Percentiles rank a stretch among this genome's conserved stretches.
phyloP scores from a whole-genome alignment of 352 stramenopile species.

The Globisporangium uncinulatum region DNA sequence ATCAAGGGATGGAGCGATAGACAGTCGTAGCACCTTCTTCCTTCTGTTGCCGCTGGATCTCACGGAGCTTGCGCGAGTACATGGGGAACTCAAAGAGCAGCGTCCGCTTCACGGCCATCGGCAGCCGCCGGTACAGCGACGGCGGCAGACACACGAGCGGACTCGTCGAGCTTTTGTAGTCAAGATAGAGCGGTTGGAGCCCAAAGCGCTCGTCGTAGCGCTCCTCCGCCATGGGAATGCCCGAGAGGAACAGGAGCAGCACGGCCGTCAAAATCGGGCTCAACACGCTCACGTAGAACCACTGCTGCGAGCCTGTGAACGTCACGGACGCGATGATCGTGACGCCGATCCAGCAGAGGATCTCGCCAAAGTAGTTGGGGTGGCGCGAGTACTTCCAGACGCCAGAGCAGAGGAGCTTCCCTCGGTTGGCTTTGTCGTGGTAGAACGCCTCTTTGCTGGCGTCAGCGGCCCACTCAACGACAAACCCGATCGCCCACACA shows the following conservation, averaged over 20 bases:
- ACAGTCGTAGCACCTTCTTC: conserved; percentile 8
- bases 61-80: conserved; percentile 48
- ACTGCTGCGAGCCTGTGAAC: conserved; percentile 29
- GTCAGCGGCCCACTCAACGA: conserved; percentile 56
- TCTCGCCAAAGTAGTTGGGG: conserved; percentile 92
- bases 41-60: conserved; percentile 14
- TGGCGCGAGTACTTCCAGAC: conserved; percentile 89
- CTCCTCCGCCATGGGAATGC: conserved; percentile 57
- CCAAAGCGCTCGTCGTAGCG: conserved; percentile 63
- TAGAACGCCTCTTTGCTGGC: conserved; percentile 58
- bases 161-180: conserved; percentile 64
- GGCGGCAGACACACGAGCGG: conserved; percentile 48
- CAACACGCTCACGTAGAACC: conserved; percentile 42
- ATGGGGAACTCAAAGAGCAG: conserved; percentile 45
- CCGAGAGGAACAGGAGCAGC: conserved; percentile 69
- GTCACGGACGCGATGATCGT: conserved; percentile 35
- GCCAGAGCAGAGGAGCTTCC: conserved; percentile 47
- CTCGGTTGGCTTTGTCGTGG: conserved; percentile 33
- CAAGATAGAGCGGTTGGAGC: conserved; percentile 39
- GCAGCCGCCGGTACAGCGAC: conserved; percentile 29
- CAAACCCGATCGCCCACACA: conserved; percentile 52
- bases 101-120: conserved; percentile 34
- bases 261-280: conserved; percentile 49
- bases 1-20: conserved; percentile 29
- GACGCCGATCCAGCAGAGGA: conserved; percentile 83